Percentiles rank a stretch among this genome's conserved stretches.
These are phyloP conservation scores for Globisporangium nunn DNA, from an alignment of 352 stramenopile species.

Conservation along the genomic window DNA sequence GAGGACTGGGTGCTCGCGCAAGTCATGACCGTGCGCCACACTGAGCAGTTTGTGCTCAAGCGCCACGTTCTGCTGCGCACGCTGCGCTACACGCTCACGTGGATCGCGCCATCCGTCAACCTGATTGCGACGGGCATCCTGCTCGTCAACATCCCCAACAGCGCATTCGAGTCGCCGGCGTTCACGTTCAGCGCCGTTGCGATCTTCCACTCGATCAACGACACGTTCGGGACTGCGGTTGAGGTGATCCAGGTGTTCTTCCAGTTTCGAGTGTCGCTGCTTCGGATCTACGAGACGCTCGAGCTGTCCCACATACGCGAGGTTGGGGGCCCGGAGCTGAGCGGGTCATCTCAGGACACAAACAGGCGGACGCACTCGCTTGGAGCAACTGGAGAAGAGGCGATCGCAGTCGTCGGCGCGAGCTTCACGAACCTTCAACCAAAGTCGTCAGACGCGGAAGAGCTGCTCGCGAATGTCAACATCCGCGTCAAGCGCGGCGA, in stretches of 20 bases:
- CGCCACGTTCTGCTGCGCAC: constrained; percentile 20
- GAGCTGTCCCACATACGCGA: constrained; percentile 2
- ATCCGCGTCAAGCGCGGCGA: constrained; percentile 34
- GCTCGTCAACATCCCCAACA: constrained; percentile 18
- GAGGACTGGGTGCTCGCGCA: constrained; percentile 41
- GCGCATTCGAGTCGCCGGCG: constrained; percentile 21
- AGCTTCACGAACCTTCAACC: constrained; percentile 28
- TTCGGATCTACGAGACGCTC: constrained; percentile 20
- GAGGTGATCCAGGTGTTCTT: constrained; percentile 15
- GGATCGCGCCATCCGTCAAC: constrained; percentile 27
- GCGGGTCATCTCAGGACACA: background rate
- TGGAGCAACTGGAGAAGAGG: constrained; percentile 9
- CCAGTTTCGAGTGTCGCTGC: constrained; percentile 22
- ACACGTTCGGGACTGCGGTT: constrained; percentile 17
- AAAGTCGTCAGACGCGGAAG: constrained; percentile 19
- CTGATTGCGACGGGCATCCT: constrained; percentile 25
- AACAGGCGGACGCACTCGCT: constrained; percentile 4
- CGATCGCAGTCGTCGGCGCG: constrained; percentile 28
- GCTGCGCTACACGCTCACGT: constrained; percentile 28
- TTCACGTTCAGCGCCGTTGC: constrained; percentile 26
- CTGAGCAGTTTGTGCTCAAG: constrained; percentile 25
- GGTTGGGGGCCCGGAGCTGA: background rate
- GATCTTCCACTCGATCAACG: constrained; percentile 36
- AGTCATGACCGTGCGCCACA: constrained; percentile 25
- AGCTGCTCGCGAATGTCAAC: constrained; percentile 41